Conservation (phyloP, 768 basidiomycete species). For the Kockovaella imperatae region DNA sequence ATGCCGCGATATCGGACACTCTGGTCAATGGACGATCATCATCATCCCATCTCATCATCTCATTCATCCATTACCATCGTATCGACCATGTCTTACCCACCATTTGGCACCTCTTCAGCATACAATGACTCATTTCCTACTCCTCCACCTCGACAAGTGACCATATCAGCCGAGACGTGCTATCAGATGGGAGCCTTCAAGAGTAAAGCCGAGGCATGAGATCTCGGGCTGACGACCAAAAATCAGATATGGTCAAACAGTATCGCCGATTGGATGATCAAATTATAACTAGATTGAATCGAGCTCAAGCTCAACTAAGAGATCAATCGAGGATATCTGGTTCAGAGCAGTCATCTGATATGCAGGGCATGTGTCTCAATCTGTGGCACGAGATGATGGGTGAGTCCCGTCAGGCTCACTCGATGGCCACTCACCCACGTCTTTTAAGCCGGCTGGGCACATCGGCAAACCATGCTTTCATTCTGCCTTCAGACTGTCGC, state of each 20-base stretch:
- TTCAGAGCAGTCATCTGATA: constrained; percentile 7
- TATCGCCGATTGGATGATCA: constrained; percentile 43
- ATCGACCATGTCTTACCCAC: constrained; percentile 31
- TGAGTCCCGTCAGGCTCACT: constrained; percentile 12
- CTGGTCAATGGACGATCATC: too few species aligned
- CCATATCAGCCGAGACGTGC: constrained; percentile 40
- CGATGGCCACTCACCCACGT: background rate
- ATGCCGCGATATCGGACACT: too few species aligned
- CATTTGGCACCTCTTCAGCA: constrained; percentile 39
- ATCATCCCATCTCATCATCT: background rate
- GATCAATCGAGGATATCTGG: constrained; percentile 27
- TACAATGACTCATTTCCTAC: constrained; percentile 41
- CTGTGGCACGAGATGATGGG: constrained; percentile 44
- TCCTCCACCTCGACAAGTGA: constrained; percentile 32
- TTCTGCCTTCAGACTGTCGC: constrained; percentile 33
- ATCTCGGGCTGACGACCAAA: background rate
- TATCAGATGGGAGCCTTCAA: constrained; percentile 36
- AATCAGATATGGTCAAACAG: constrained; percentile 38
- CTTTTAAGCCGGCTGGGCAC: constrained; percentile 38
- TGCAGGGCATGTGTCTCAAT: constrained; percentile 36
- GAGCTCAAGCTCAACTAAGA: constrained; percentile 38
- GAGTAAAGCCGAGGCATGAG: background rate
- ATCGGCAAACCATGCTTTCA: constrained; percentile 38
- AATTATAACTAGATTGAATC: constrained; percentile 40
- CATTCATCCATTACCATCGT: background rate